Percentiles rank a stretch among this genome's conserved stretches.
phyloP scores from a whole-genome alignment of 129 eudicot genomes.

The Escallonia rubra region DNA sequence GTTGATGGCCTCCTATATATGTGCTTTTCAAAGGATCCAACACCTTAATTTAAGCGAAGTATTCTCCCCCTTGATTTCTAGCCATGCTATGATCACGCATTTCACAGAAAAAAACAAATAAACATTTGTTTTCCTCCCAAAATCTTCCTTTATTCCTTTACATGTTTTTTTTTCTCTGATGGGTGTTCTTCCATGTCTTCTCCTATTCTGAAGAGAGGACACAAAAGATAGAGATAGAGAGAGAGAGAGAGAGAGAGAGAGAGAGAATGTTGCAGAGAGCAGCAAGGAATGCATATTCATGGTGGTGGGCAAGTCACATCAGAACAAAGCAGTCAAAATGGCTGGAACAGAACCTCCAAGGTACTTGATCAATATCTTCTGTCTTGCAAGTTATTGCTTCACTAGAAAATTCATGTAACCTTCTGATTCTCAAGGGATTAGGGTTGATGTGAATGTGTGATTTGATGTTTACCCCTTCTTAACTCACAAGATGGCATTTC shows the following conservation, averaged over 20 bases:
- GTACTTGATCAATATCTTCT: constrained; percentile 10
- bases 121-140: background rate
- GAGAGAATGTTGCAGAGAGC: constrained; percentile 56
- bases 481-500: too few species aligned
- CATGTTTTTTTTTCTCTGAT: background rate
- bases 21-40: constrained; percentile 7
- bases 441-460: too few species aligned
- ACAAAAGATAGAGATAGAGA: background rate
- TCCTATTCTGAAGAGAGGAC: constrained; percentile 1
- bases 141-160: background rate
- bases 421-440: too few species aligned
- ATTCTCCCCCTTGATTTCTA: constrained; percentile 10
- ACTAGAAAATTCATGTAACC: too few species aligned
- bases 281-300: constrained; percentile 65
- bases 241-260: constrained; percentile 8
- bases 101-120: background rate
- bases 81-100: constrained; percentile 2
- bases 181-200: background rate
- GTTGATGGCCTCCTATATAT: constrained; percentile 10
- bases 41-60: constrained; percentile 13
- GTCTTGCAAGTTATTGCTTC: too few species aligned
- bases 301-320: constrained; percentile 88
- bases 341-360: constrained; percentile 62
- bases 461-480: too few species aligned
- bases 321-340: constrained; percentile 76